Evolutionary conservation across 2,329 filamentous ascomycete genomes (phyloP), one percentile per base, ranked within the genome.

Genomic region (Alternaria brassicae): DNA sequence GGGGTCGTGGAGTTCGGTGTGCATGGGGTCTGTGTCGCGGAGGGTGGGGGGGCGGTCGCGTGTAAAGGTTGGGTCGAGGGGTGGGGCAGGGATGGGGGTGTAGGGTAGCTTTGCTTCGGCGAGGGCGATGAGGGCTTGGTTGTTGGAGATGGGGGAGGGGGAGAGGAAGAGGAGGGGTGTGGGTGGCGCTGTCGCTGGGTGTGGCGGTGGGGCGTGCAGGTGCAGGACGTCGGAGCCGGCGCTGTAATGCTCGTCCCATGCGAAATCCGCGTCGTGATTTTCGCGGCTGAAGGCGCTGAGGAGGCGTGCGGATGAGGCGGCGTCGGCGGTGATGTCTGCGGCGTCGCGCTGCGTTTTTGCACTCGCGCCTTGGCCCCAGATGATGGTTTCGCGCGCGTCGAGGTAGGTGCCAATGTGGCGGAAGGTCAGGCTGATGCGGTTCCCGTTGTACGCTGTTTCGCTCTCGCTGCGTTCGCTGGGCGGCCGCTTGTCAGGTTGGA

Each of bases 301-400:
- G 81, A 99, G 86, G 44, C 79, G 79, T 47, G 91, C 82, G 0
- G 89, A 88, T 70, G 91, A 86, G 3, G 81, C 83, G 64, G 91
- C 85, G 0, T 90, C 91, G 63, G 92, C 92, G 55, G 92, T 77
- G 10, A 96, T 88, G 0, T 81, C 69, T 1, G 81, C 80, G 0
- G 93, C 92, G 0, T 81, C 78, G 0, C 82, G 82, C 23, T 82
- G 82, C 0, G 81, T 82, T 79, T 97, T 96, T 6, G 81, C 81
- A 0, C 85, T 87, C 0, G 93, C 94, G 3, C 95, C 95, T 77
- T 97, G 93, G 13, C 95, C 95, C 94, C 93, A 98, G 54, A 99
- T 96, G 3, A 80, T 79, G 28, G 81, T 81, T 37, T 85, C 83
- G n/a, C 86, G 82, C 4, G 82, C 80, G 67, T 89, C 83, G 42